Conservation (phyloP, 176 grass and related monocot genomes). For the Carex myosuroides region DNA sequence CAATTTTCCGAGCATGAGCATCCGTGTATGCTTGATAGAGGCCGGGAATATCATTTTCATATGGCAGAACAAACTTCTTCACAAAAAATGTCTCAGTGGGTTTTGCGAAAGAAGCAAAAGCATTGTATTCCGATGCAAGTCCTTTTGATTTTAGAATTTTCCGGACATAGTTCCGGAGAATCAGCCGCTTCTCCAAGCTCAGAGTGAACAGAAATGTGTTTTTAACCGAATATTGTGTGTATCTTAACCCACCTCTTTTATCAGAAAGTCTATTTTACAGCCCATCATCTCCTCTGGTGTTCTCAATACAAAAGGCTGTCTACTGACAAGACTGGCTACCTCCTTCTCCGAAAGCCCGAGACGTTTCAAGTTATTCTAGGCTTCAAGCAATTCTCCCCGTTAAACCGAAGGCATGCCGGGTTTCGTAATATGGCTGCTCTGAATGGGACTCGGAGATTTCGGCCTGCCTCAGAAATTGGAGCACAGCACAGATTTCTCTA, state of each 20-base stretch:
- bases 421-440: not conserved
- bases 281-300: slow-evolving; percentile 1
- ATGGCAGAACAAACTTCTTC: no score
- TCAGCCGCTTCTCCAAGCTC: slow-evolving; percentile 41
- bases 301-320: not conserved
- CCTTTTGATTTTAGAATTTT: no score
- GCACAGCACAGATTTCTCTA: not conserved
- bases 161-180: no score
- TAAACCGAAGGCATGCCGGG: not conserved
- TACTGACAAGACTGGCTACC: not conserved
- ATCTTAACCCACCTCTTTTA: slow-evolving; percentile 11
- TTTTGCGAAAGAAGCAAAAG: no score
- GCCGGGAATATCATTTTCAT: no score
- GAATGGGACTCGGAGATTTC: not conserved
- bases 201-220: slow-evolving; percentile 23
- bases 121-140: not conserved
- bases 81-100: no score
- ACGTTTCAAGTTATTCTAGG: not conserved
- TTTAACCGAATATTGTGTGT: not conserved
- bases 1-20: no score
- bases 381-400: not conserved
- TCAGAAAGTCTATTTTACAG: slow-evolving; percentile 47
- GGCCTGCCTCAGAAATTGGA: not conserved
- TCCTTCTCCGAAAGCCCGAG: not conserved
- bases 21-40: no score